Conservation (phyloP, 345 rosid species). For the Ceriops zippeliana region DNA sequence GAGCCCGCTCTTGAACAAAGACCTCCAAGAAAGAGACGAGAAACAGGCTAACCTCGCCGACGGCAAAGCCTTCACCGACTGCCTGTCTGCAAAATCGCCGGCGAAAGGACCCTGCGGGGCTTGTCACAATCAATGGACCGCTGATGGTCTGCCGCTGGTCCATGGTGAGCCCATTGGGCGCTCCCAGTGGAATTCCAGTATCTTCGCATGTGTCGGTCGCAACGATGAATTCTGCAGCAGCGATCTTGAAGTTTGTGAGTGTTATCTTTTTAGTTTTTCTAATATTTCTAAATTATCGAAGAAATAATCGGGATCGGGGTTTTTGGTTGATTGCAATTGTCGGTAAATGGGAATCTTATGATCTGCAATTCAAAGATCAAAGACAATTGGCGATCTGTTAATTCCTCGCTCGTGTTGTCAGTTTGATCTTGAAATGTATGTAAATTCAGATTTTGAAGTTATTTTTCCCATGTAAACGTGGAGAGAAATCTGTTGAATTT, state of each 20-base stretch:
- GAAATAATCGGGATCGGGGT: too few species aligned
- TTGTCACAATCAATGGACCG: conserved; percentile 57
- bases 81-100: conserved; percentile 16
- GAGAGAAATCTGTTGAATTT: background rate
- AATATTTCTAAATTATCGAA: background rate
- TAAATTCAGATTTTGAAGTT: too few species aligned
- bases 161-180: conserved; percentile 79
- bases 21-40: conserved; percentile 26
- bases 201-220: conserved; percentile 73
- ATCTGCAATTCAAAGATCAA: too few species aligned
- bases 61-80: conserved; percentile 9
- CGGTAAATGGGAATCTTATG: too few species aligned
- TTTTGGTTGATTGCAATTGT: too few species aligned
- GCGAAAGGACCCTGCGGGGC: conserved; percentile 16
- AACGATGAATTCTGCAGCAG: conserved; percentile 95
- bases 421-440: too few species aligned
- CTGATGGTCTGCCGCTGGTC: conserved; percentile 69
- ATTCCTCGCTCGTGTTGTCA: too few species aligned
- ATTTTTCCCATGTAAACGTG: too few species aligned
- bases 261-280: background rate
- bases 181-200: conserved; percentile 67
- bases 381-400: too few species aligned
- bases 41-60: conserved; percentile 28
- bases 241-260: conserved; percentile 99
- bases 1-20: conserved; percentile 62